Conservation (phyloP, 129 eudicot genomes). For the Artemisia annua region DNA sequence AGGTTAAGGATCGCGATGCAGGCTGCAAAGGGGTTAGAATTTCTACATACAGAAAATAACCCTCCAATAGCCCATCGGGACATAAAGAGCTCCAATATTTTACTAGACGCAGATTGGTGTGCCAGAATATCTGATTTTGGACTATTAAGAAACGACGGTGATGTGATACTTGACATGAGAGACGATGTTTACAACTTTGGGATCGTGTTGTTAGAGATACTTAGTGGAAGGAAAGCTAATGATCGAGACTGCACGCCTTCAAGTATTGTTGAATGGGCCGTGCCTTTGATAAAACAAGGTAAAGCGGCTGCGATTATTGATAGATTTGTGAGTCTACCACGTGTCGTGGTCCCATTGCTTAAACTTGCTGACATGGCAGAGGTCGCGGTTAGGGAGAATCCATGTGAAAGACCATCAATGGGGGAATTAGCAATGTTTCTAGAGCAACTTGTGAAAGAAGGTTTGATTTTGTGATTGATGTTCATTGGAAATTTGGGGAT, state of each 20-base stretch:
- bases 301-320: conserved; percentile 83
- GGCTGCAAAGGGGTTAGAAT: conserved; percentile 93
- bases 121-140: conserved; percentile 89
- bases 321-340: conserved; percentile 67
- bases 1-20: conserved; percentile 78
- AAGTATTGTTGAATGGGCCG: conserved; percentile 81
- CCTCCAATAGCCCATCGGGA: conserved; percentile 89
- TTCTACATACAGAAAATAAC: conserved; percentile 67
- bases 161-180: conserved; percentile 51
- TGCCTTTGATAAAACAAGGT: conserved; percentile 77
- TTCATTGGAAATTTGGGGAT: conserved; percentile 12
- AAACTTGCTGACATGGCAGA: conserved; percentile 89
- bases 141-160: conserved; percentile 58
- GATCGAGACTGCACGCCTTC: conserved; percentile 74
- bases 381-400: conserved; percentile 71
- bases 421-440: conserved; percentile 50
- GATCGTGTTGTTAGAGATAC: conserved; percentile 71
- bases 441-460: conserved; percentile 81
- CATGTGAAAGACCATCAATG: conserved; percentile 68
- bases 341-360: conserved; percentile 85
- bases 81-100: conserved; percentile 78
- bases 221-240: conserved; percentile 88
- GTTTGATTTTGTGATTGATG: conserved; percentile 52
- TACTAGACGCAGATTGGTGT: conserved; percentile 83
- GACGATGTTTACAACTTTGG: conserved; percentile 81